Conservation (phyloP, 768 basidiomycete genomes). For the Rossbeevera mucosa region DNA sequence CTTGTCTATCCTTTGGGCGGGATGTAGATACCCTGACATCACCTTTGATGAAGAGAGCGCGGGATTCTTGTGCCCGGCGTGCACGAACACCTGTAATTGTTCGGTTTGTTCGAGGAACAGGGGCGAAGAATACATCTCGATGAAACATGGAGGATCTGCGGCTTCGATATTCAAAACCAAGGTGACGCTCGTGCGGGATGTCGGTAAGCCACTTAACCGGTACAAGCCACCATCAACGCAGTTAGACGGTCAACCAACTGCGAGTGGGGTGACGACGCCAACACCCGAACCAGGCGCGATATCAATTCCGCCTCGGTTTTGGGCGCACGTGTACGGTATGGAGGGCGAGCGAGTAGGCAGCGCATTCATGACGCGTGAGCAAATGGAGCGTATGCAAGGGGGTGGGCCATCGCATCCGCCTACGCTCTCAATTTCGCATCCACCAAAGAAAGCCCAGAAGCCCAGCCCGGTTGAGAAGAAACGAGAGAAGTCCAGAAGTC, state of each 20-base stretch:
- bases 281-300: constrained; percentile 1
- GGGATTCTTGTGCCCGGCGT: constrained; percentile 42
- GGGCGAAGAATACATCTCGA: constrained; percentile 43
- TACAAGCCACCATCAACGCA: background rate
- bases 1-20: background rate
- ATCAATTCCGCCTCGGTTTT: constrained; percentile 17
- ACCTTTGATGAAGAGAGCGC: constrained; percentile 30
- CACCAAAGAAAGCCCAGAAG: background rate
- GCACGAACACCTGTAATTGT: constrained; percentile 46
- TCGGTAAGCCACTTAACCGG: background rate
- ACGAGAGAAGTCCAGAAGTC: background rate
- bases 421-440: background rate
- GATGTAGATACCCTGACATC: constrained; percentile 36
- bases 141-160: constrained; percentile 23
- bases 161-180: constrained; percentile 18
- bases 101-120: constrained; percentile 40
- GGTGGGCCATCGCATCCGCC: background rate
- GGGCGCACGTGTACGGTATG: constrained; percentile 33
- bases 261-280: background rate
- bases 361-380: constrained; percentile 21
- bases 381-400: background rate
- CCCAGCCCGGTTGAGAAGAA: background rate
- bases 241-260: background rate
- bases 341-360: constrained; percentile 26
- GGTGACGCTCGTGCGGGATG: constrained; percentile 25